A percentile compares a stretch with the other conserved stretches of the same genome.
phyloP scores from a whole-genome alignment of 2,329 filamentous ascomycete genomes.

The Ophiostoma angusticollis region DNA sequence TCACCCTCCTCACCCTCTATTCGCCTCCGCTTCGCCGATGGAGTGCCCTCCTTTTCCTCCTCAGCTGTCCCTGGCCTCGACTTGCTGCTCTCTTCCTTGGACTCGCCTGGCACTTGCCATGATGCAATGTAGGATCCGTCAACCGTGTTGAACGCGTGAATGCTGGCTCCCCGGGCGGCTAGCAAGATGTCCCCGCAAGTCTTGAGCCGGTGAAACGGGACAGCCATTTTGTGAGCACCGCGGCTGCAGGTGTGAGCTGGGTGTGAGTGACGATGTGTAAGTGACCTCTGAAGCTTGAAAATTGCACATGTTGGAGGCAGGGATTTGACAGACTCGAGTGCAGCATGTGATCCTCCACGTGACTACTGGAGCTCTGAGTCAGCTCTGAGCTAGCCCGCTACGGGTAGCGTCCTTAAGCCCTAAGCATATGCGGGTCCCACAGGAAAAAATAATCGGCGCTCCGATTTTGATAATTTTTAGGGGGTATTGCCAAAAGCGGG shows the following conservation, averaged over 20 bases:
- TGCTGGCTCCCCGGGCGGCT: conserved; percentile 58
- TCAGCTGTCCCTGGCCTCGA: no score
- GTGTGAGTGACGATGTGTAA: conserved; percentile 2
- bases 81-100: no score
- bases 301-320: not conserved
- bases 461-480: no score
- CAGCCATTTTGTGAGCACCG: no score
- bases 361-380: not conserved
- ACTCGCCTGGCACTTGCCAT: conserved; percentile 39
- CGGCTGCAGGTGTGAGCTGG: no score
- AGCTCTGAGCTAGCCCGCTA: no score
- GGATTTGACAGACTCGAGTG: not conserved
- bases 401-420: conserved; percentile 1
- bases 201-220: conserved; percentile 54
- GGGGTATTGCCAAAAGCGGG: no score
- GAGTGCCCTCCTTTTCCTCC: not conserved
- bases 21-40: conserved; percentile 8
- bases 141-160: conserved; percentile 53
- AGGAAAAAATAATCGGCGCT: conserved; percentile 2
- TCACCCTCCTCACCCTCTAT: no score
- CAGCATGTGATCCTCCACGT: not conserved
- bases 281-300: conserved; percentile 3
- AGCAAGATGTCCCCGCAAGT: conserved; percentile 48
- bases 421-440: conserved; percentile 4
- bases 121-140: conserved; percentile 45